These are phyloP conservation scores for Trichoderma asperelloides DNA, from an alignment of 495 filamentous ascomycete species.

Conservation along the genomic window DNA sequence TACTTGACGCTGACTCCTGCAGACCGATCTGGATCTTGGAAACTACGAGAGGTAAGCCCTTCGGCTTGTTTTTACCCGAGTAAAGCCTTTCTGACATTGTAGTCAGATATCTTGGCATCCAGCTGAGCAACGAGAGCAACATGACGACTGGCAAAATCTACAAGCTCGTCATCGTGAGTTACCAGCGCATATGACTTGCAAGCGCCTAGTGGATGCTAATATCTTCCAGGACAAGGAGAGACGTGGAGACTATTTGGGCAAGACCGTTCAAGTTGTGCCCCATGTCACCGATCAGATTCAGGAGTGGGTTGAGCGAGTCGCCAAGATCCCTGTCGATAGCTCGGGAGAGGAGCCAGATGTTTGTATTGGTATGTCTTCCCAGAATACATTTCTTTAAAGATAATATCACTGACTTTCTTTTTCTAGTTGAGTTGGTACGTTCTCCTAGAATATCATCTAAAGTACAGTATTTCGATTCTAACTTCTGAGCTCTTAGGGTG, in stretches of 20 bases:
- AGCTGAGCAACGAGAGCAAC: conserved; percentile 71
- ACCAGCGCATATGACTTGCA: too few species aligned
- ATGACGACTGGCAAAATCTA: conserved; percentile 97
- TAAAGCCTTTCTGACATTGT: not conserved
- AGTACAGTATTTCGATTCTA: conserved; percentile 1
- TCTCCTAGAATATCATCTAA: not conserved
- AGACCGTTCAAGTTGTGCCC: conserved; percentile 89
- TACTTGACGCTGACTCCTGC: not conserved
- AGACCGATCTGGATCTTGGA: conserved; percentile 87
- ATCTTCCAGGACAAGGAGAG: conserved; percentile 39
- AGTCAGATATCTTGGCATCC: conserved; percentile 38
- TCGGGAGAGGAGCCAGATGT: conserved; percentile 75
- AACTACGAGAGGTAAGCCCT: conserved; percentile 96
- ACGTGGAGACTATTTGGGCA: conserved; percentile 77
- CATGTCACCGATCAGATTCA: conserved; percentile 87
- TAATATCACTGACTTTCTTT: conserved; percentile 10
- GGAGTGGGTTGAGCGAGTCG: conserved; percentile 85
- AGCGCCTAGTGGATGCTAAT: too few species aligned
- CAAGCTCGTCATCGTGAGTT: conserved; percentile 61
- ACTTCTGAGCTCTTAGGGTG: conserved; percentile 35
- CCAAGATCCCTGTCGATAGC: conserved; percentile 79
- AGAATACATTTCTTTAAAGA: conserved; percentile 8
- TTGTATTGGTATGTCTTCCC: conserved; percentile 54
- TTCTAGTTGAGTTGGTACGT: conserved; percentile 27
- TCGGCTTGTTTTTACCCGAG: conserved; percentile 22